A percentile compares a stretch with the other conserved stretches of the same genome.
These are phyloP conservation scores for Solanum ahanhuiri DNA, from an alignment of 257 asterid species.

Conservation along the genomic window DNA sequence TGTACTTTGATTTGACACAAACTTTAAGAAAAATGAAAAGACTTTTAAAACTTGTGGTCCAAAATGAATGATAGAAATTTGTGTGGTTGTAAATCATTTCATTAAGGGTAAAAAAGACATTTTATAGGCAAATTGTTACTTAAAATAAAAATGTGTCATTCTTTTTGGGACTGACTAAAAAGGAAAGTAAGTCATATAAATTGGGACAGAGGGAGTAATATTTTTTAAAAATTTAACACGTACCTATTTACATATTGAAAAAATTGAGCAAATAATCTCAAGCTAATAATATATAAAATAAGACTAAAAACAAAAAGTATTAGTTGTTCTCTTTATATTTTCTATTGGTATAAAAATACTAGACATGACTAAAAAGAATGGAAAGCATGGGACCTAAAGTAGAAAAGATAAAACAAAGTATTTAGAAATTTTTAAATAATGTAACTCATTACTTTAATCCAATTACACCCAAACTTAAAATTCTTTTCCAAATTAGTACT, in stretches of 20 bases:
- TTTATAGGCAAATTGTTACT: no score
- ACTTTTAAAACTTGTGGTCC: no score
- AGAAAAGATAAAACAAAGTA: background rate
- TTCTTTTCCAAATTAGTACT: background rate
- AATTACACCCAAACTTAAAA: background rate
- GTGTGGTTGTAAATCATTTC: no score
- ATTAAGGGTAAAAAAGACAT: no score
- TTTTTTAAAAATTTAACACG: rapidly evolving
- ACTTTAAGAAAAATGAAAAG: no score
- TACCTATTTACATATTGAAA: background rate
- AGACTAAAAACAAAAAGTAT: background rate
- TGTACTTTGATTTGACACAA: no score
- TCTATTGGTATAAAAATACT: background rate
- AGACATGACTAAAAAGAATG: background rate
- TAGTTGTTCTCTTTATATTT: background rate
- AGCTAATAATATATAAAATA: background rate
- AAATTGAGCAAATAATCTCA: background rate
- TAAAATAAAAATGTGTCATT: no score
- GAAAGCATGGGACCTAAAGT: background rate
- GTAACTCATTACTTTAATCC: background rate
- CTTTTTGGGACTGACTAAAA: no score
- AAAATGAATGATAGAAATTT: no score
- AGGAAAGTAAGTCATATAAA: no score
- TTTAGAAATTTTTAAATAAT: background rate
- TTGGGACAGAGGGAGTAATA: no score